Evolutionary conservation across 768 basidiomycete genomes (phyloP).

Genomic region (Rhizopogon vulgaris): DNA sequence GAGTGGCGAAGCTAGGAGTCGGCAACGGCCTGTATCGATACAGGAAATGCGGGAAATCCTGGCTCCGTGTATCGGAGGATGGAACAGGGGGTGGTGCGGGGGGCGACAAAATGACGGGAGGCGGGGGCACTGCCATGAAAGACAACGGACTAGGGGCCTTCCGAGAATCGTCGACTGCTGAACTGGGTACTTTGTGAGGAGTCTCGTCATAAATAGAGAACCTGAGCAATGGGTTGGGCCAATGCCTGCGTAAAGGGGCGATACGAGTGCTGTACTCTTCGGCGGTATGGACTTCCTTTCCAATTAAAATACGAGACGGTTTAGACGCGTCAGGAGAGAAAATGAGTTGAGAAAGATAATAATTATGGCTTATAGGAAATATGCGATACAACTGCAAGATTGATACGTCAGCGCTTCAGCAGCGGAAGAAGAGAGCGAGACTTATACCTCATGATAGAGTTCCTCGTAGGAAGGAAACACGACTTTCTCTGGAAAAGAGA

Average conservation of each 20-base stretch:
- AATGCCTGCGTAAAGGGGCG: constrained; percentile 45
- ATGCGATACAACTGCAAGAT: constrained; percentile 56
- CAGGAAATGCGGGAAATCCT: no score
- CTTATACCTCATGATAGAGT: constrained; percentile 56
- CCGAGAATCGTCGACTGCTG: background rate
- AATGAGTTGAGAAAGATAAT: constrained; percentile 60
- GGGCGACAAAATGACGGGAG: background rate
- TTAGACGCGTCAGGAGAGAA: constrained; percentile 59
- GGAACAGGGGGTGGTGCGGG: no score
- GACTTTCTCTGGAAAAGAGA: constrained; percentile 45
- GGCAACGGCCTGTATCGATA: background rate
- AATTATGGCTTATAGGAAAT: constrained; percentile 55
- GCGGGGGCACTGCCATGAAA: background rate
- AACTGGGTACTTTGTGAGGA: constrained; percentile 29
- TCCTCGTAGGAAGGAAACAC: constrained; percentile 60
- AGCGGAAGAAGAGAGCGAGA: background rate
- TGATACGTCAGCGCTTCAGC: constrained; percentile 22
- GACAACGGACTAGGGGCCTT: background rate
- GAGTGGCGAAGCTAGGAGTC: background rate
- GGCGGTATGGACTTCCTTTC: constrained; percentile 49
- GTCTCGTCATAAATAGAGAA: constrained; percentile 56
- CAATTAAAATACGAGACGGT: constrained; percentile 54
- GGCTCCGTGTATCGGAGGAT: background rate
- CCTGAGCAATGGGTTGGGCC: constrained; percentile 53
- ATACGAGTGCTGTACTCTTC: constrained; percentile 53